Percentiles rank a stretch among this genome's conserved stretches.
Evolutionary conservation across 2,329 filamentous ascomycete genomes (phyloP).

Genomic region (Akanthomyces dipterigenus): DNA sequence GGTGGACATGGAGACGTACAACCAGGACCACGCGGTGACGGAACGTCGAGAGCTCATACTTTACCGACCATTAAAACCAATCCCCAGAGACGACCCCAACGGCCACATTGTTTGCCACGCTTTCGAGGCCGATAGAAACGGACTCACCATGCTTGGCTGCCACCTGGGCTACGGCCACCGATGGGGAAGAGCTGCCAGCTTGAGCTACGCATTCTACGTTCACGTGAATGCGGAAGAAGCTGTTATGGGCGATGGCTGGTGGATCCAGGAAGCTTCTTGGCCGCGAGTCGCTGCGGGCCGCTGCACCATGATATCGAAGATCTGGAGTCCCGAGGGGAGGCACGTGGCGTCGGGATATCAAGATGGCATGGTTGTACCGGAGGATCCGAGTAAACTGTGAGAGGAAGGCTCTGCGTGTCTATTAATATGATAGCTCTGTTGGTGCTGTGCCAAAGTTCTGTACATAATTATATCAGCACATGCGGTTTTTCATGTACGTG

Average conservation of each 20-base stretch:
- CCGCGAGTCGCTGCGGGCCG: conserved; percentile 40
- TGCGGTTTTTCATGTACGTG: no score
- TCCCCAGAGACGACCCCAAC: conserved; percentile 34
- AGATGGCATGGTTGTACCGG: conserved; percentile 35
- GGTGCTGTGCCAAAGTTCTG: no score
- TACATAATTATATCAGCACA: no score
- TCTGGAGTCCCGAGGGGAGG: conserved; percentile 47
- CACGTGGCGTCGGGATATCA: conserved; percentile 51
- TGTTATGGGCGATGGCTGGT: conserved; percentile 45
- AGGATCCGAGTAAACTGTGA: neutral
- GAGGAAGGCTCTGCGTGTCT: neutral
- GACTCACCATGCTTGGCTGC: conserved; percentile 44
- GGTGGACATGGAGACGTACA: conserved; percentile 44
- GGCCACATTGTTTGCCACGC: conserved; percentile 43
- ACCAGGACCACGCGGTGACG: conserved; percentile 33
- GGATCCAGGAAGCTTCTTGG: conserved; percentile 46
- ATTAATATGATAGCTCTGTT: neutral
- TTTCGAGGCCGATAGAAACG: conserved; percentile 47
- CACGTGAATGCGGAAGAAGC: conserved; percentile 43
- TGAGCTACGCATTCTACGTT: conserved; percentile 47
- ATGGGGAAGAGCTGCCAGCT: conserved; percentile 35
- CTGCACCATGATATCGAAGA: conserved; percentile 40
- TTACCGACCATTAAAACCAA: conserved; percentile 40
- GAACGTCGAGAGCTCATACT: conserved; percentile 43
- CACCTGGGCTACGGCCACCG: conserved; percentile 39